A percentile compares a stretch with the other conserved stretches of the same genome.
phyloP scores from a whole-genome alignment of 2,329 filamentous ascomycete genomes.

The Fusarium circinatum region DNA sequence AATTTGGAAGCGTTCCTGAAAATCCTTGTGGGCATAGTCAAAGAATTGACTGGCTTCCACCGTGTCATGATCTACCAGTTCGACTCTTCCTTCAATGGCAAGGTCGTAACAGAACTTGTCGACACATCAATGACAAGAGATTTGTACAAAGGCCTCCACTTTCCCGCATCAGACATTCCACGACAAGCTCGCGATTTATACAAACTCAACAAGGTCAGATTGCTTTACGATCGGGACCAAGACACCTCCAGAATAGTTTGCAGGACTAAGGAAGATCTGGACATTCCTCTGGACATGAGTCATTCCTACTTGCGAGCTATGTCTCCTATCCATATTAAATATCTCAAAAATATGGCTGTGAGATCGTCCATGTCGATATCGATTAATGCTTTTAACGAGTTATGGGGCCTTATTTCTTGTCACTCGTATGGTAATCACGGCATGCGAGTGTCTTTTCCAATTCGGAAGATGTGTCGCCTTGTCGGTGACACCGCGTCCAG shows the following conservation, averaged over 20 bases:
- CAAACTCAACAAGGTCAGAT: slow-evolving; percentile 87
- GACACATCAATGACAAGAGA: slow-evolving; percentile 83
- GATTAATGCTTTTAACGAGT: slow-evolving; percentile 83
- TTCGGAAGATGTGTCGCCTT: slow-evolving; percentile 90
- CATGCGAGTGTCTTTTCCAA: slow-evolving; percentile 92
- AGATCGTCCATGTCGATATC: slow-evolving; percentile 96
- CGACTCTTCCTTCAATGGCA: slow-evolving; percentile 82
- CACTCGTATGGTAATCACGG: slow-evolving; percentile 81
- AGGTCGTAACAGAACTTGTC: slow-evolving; percentile 87
- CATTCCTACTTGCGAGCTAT: slow-evolving; percentile 88
- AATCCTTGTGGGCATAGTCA: slow-evolving; percentile 84
- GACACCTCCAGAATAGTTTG: slow-evolving; percentile 85
- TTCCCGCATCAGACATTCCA: slow-evolving; percentile 87
- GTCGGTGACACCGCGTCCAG: slow-evolving; percentile 86
- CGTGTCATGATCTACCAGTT: slow-evolving; percentile 96
- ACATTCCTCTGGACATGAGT: slow-evolving; percentile 82
- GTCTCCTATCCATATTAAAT: slow-evolving; percentile 90
- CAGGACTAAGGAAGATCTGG: slow-evolving; percentile 76
- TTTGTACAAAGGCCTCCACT: slow-evolving; percentile 87
- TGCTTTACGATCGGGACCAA: slow-evolving; percentile 86
- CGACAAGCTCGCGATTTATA: slow-evolving; percentile 90
- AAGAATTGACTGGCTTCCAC: slow-evolving; percentile 90
- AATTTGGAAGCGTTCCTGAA: slow-evolving; percentile 80
- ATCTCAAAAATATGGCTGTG: slow-evolving; percentile 87
- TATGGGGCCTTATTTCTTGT: slow-evolving; percentile 90